Base-by-base conservation (phyloP, 2,329 filamentous ascomycete genomes). In the Orbilia oligospora region DNA sequence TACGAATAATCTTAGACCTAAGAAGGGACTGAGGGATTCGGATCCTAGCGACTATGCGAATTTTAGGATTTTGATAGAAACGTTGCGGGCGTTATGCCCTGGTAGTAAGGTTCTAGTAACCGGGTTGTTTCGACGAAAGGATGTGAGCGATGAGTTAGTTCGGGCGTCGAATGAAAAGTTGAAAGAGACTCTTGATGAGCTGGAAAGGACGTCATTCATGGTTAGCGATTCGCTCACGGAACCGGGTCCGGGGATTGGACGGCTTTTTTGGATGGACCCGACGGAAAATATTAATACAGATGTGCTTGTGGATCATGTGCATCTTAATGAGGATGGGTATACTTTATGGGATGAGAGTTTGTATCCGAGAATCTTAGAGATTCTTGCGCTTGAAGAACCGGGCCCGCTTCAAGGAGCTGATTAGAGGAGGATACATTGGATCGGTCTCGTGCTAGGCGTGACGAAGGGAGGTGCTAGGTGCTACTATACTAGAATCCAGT, bases 281-380 rank as follows among this genome's bases (percentile, higher is more conserved):
- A 51, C 80, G 0, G 8, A 18, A 2, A 20, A 16, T 5, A 44
- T 81, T 3, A 44, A 44, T 5, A 38, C 20, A 4, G 46, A 76
- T 9, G 16, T 27, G 1, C 72, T 82, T 10, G 81, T 58, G 0
- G 81, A 82, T 49, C 79, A 82, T 61, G 81, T 78, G n/a, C 81
- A 82, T 70, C 49, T 82, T 12, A 79, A 80, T n/a, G 30, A 66
- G 36, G 76, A 81, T 27, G 81, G 81, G 0, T 82, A 82, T 53
- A 67, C 44, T 22, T 8, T 78, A 5, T 82, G 72, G 81, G 81
- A 76, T 72, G 79, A 41, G 53, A 30, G 53, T 55, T 2, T 51
- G 20, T 82, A 58, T 27, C 58, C 53, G 3, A 12, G 36, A n/a
- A 51, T 76, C 41, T 20, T 58, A 10, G 61, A 66, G 16, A 36